Evolutionary conservation across 768 basidiomycete genomes (phyloP), one percentile per base, ranked within the genome.

Genomic region (Tubosaeta brunneosetosa): DNA sequence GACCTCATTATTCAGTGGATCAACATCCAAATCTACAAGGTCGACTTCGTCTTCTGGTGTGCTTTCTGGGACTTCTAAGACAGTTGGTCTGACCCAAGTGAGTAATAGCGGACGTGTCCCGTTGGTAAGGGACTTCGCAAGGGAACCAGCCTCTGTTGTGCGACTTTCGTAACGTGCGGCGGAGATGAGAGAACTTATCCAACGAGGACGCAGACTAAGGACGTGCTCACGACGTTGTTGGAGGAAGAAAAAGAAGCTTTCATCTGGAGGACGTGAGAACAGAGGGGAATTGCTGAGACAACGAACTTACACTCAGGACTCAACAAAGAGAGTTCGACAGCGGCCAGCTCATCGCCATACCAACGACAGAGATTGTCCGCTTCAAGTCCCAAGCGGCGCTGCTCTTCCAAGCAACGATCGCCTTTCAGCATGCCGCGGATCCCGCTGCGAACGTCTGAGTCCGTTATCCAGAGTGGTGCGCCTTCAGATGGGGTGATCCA

Each of bases 311-410:
- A 48, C 14, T 36, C 26, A 5, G 62, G 33, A 16, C 17, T 40
- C 1, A 27, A 22, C 12, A 63, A 22, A 25, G 59, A 22, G 29
- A 56, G 51, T 22, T 65, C 66, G 1, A 73, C 47, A 0, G 64
- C 60, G 0, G 47, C 36, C 0, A 74, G 47, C 46, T 75, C 71
- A 3, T 51, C 37, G 0, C 64, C 57, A 50, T 66, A 73, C 72
- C 73, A 76, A 0, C 51, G 41, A 26, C 66, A 71, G 0, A 76
- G 55, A 25, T 75, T 73, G 40, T 73, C 64, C 0, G 52, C 37
- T 22, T 56, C 33, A 0, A 47, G 26, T 0, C 48, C 13, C 0
- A 56, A 14, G 0, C 6, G 10, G 2, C 11, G 4, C 16, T 32
- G 44, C n/a, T 56, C 48, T 12, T 56, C 44, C 1, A 29, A 12